Conservation (phyloP, 1,139 yeast genomes). For the Entelexis sorbosivorans region DNA sequence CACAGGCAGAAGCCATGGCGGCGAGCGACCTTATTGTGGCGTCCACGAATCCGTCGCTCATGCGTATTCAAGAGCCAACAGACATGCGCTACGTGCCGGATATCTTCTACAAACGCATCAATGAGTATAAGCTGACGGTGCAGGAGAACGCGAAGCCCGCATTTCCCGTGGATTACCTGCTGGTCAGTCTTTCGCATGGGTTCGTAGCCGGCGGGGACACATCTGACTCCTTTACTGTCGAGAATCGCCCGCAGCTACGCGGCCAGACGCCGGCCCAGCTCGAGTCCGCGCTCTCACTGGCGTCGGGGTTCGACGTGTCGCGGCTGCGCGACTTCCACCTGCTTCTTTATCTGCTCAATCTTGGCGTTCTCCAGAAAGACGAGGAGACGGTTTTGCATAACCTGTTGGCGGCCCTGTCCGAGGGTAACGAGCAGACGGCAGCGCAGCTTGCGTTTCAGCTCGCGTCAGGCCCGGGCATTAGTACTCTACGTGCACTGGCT, state of each 20-base stretch:
- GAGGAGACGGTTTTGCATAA: constrained; percentile 39
- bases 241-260: constrained; percentile 60
- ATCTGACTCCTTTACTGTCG: constrained; percentile 50
- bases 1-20: constrained; percentile 77
- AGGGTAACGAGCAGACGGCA: constrained; percentile 3
- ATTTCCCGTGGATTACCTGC: constrained; percentile 84
- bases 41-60: constrained; percentile 81
- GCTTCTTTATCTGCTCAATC: constrained; percentile 43
- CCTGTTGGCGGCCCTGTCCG: constrained; percentile 23
- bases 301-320: constrained; percentile 28
- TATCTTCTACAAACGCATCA: constrained; percentile 69
- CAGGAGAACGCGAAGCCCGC: constrained; percentile 89
- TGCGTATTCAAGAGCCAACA: constrained; percentile 65
- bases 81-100: constrained; percentile 84
- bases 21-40: constrained; percentile 78
- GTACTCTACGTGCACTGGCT: constrained; percentile 46
- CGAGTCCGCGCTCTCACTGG: constrained; percentile 32
- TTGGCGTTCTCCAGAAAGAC: constrained; percentile 43
- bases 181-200: constrained; percentile 86
- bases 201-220: constrained; percentile 49
- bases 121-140: constrained; percentile 81
- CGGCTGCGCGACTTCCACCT: constrained; percentile 64
- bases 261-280: constrained; percentile 54
- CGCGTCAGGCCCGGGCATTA: constrained; percentile 63
- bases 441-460: constrained; percentile 39